Percentiles rank a stretch among this genome's conserved stretches.
phyloP scores from a whole-genome alignment of 2,329 filamentous ascomycete genomes.

The Parastagonospora nodorum region DNA sequence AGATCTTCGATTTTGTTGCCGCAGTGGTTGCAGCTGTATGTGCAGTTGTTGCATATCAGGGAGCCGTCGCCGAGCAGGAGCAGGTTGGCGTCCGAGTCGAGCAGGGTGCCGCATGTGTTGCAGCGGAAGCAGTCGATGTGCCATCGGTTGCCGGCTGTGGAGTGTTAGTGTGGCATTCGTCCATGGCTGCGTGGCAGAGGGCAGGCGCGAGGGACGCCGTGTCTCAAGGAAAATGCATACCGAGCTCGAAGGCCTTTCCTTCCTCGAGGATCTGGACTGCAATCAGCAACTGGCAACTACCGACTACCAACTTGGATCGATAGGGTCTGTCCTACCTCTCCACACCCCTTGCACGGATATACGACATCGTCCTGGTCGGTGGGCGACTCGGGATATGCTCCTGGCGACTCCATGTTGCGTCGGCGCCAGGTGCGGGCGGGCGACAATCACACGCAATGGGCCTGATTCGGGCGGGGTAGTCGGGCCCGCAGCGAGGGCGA shows the following conservation, averaged over 20 bases:
- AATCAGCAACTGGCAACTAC: conserved; percentile 22
- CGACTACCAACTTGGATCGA: conserved; percentile 6
- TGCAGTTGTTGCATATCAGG: conserved; percentile 98
- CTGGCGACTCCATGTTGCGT: conserved; percentile 59
- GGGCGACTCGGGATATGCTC: conserved; percentile 58
- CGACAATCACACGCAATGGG: too few relatives aligned
- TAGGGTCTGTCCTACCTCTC: conserved; percentile 38
- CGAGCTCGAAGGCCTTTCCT: conserved; percentile 96
- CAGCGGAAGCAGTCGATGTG: conserved; percentile 99
- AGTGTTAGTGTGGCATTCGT: conserved; percentile 29
- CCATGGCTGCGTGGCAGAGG: conserved; percentile 3
- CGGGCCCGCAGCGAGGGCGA: not conserved
- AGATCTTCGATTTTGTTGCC: conserved; percentile 98
- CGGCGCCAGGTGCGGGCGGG: conserved; percentile 7
- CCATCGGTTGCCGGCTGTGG: conserved; percentile 89
- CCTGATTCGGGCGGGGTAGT: too few relatives aligned
- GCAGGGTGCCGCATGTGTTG: conserved; percentile 91
- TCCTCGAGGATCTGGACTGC: conserved; percentile 84
- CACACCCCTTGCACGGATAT: conserved; percentile 70
- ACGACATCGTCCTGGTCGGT: conserved; percentile 54
- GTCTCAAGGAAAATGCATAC: conserved; percentile 59
- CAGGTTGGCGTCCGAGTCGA: conserved; percentile 97
- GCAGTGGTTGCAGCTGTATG: conserved; percentile 97
- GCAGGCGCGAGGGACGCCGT: conserved; percentile 19
- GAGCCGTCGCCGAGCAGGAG: conserved; percentile 96